Evolutionary conservation across 2,329 filamentous ascomycete species (phyloP).

Genomic region (Fusarium nygamai): DNA sequence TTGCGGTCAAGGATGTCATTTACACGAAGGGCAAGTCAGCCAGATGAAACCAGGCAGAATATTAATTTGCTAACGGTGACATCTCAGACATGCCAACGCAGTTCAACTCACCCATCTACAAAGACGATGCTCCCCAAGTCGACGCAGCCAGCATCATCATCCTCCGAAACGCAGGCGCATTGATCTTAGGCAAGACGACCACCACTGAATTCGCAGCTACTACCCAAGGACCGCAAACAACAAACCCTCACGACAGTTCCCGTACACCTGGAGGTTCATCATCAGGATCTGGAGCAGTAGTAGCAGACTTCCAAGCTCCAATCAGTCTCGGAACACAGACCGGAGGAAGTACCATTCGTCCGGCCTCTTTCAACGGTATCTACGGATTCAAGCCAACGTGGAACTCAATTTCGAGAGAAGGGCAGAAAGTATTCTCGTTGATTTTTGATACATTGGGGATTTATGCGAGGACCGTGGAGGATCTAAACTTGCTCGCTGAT

Average conservation of each 20-base stretch:
- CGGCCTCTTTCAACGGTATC: conserved; percentile 69
- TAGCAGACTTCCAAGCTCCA: conserved; percentile 68
- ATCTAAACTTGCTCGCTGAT: conserved; percentile 64
- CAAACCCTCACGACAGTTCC: conserved; percentile 69
- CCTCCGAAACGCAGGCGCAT: conserved; percentile 63
- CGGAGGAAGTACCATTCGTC: conserved; percentile 68
- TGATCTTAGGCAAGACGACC: conserved; percentile 54
- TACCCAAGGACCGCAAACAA: conserved; percentile 58
- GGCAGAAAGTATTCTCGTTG: not conserved
- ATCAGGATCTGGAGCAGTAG: conserved; percentile 70
- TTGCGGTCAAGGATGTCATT: conserved; percentile 25
- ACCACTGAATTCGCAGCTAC: conserved; percentile 67
- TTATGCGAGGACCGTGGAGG: conserved; percentile 63
- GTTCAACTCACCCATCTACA: conserved; percentile 64
- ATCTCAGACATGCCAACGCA: conserved; percentile 63
- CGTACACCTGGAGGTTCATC: conserved; percentile 74
- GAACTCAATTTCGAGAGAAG: conserved; percentile 23
- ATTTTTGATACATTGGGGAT: conserved; percentile 66
- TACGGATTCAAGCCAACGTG: conserved; percentile 35
- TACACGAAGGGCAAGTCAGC: conserved; percentile 9
- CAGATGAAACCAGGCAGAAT: rapidly evolving
- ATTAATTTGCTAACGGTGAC: rapidly evolving
- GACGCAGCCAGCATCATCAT: conserved; percentile 64
- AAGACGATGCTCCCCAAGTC: conserved; percentile 52
- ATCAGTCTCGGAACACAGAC: conserved; percentile 71